A percentile compares a stretch with the other conserved stretches of the same genome.
These are phyloP conservation scores for Coemansia furcata DNA, from an alignment of 192 early-diverging fungal genomes.

Conservation along the genomic window DNA sequence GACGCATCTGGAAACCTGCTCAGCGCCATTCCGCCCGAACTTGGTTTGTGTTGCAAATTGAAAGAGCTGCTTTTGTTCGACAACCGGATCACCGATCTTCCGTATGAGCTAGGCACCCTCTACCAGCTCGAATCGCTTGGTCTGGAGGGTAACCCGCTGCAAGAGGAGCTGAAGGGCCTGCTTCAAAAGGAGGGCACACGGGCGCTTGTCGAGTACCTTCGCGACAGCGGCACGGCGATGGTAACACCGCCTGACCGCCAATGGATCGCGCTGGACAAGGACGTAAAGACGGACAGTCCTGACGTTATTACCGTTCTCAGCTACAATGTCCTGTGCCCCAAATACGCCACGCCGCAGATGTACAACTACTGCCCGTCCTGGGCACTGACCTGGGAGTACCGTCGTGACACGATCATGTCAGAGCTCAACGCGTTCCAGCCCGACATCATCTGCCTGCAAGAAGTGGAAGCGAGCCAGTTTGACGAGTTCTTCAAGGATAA, in stretches of 20 bases:
- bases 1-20: slow-evolving; percentile 92
- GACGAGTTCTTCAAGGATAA: slow-evolving; percentile 84
- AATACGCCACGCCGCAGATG: slow-evolving; percentile 81
- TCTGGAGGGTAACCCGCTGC: slow-evolving; percentile 92
- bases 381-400: slow-evolving; percentile 91
- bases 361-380: slow-evolving; percentile 96
- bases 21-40: slow-evolving; percentile 76
- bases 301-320: slow-evolving; percentile 87
- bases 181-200: slow-evolving; percentile 85
- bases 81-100: slow-evolving; percentile 81
- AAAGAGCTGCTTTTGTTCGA: slow-evolving; percentile 88
- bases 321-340: slow-evolving; percentile 90
- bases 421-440: slow-evolving; percentile 86
- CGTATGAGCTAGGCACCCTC: slow-evolving; percentile 84
- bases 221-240: slow-evolving; percentile 80
- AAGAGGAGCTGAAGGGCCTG: slow-evolving; percentile 72
- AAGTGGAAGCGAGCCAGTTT: slow-evolving; percentile 83
- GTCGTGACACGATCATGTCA: slow-evolving; percentile 80
- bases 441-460: slow-evolving; percentile 93
- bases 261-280: slow-evolving; percentile 86
- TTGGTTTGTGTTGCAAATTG: slow-evolving; percentile 79
- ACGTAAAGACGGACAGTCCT: slow-evolving; percentile 56
- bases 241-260: slow-evolving; percentile 81
- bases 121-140: slow-evolving; percentile 89
- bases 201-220: slow-evolving; percentile 78